Evolutionary conservation across 1,139 yeast species (phyloP).

Genomic region (Sugiyamaella pinicola): DNA sequence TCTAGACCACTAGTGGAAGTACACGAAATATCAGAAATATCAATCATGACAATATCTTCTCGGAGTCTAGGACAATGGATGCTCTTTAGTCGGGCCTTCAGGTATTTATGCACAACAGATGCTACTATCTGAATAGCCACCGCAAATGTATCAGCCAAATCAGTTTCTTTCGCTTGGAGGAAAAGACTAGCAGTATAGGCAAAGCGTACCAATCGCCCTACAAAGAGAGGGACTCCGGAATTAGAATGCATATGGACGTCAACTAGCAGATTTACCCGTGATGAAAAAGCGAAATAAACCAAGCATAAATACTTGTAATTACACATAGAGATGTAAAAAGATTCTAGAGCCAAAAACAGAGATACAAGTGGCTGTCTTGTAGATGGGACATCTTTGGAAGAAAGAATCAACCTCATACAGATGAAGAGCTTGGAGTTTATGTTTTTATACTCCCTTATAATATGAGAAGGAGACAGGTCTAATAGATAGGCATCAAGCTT

Average conservation of each 20-base stretch:
- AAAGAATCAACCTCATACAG: slow-evolving; percentile 3
- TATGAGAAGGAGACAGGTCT: not conserved
- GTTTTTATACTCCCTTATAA: not conserved
- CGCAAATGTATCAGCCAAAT: not conserved
- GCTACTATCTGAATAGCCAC: not conserved
- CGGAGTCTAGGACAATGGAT: slow-evolving; percentile 4
- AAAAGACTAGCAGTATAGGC: not conserved
- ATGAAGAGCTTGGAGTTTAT: not conserved
- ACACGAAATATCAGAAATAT: not conserved
- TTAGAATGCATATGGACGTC: slow-evolving; percentile 11
- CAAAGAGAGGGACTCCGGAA: slow-evolving; percentile 4
- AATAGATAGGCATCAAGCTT: not conserved
- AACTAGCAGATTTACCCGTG: not conserved
- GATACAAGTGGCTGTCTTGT: slow-evolving; percentile 12
- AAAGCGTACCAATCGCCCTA: not conserved
- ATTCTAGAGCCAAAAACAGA: not conserved
- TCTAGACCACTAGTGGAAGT: not conserved
- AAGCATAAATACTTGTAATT: not conserved
- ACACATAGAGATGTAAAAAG: not conserved
- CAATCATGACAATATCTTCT: not conserved
- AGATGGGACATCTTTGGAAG: slow-evolving; percentile 11
- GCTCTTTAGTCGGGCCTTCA: not conserved
- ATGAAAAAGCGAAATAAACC: slow-evolving; percentile 2
- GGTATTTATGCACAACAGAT: not conserved
- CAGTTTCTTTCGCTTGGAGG: not conserved